Percentiles rank a stretch among this genome's conserved stretches.
These are phyloP conservation scores for Trichoderma parareesei DNA, from an alignment of 495 filamentous ascomycete genomes.

Conservation along the genomic window DNA sequence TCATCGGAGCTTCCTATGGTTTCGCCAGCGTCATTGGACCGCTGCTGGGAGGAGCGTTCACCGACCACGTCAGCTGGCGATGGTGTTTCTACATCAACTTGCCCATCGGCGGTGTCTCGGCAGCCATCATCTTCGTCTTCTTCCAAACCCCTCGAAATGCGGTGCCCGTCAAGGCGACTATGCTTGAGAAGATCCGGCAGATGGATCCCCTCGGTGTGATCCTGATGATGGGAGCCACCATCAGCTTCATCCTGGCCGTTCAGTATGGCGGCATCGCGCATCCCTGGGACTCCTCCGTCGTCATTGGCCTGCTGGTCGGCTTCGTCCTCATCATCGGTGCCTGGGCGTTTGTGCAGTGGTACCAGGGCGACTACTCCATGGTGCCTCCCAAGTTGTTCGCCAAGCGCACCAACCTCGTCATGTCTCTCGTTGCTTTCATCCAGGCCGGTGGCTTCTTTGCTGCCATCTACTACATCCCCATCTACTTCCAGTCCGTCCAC, in stretches of 20 bases:
- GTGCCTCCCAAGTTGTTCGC: constrained; percentile 30
- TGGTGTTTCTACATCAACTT: constrained; percentile 65
- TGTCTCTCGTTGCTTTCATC: constrained; percentile 26
- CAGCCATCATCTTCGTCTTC: constrained; percentile 37
- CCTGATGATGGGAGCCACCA: constrained; percentile 35
- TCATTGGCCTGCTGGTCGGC: constrained; percentile 14
- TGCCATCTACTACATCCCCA: constrained; percentile 47
- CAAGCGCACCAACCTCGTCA: constrained; percentile 29
- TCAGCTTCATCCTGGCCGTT: constrained; percentile 38
- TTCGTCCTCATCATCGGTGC: constrained; percentile 32
- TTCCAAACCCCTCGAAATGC: constrained; percentile 39
- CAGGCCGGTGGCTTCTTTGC: constrained; percentile 31
- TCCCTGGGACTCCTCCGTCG: constrained; percentile 27
- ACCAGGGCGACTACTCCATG: constrained; percentile 26
- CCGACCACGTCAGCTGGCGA: constrained; percentile 52
- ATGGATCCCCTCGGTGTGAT: constrained; percentile 24
- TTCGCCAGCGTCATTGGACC: constrained; percentile 36
- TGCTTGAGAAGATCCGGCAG: constrained; percentile 31
- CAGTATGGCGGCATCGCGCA: constrained; percentile 40
- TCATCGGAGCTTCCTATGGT: constrained; percentile 31
- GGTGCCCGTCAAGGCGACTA: constrained; percentile 20
- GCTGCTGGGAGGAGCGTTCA: constrained; percentile 52
- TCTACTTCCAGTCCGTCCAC: constrained; percentile 49
- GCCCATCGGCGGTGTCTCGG: constrained; percentile 50
- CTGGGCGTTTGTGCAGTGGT: constrained; percentile 24